Evolutionary conservation across 2,329 filamentous ascomycete species (phyloP).

Genomic region (Pezicula carpinea): DNA sequence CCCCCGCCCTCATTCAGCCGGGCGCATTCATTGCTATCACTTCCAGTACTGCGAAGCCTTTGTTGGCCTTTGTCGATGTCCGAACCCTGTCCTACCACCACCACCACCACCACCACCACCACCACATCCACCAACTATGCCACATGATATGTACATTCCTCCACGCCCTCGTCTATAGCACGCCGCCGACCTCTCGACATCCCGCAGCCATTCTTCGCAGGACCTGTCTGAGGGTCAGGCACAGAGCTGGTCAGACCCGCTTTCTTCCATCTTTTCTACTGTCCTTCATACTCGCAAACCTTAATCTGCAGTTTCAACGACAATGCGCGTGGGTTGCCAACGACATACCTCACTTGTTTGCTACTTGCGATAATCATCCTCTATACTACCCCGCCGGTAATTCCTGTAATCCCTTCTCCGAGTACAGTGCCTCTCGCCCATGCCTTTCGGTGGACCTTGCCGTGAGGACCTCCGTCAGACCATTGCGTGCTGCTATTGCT

Average conservation of each 20-base stretch:
- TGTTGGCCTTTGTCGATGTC: background rate
- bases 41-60: no score
- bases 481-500: no score
- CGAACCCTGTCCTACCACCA: background rate
- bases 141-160: slow-evolving; percentile 19
- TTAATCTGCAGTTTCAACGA: background rate
- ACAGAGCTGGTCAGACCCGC: background rate
- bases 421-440: no score
- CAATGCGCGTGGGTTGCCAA: background rate
- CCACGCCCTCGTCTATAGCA: slow-evolving; percentile 6
- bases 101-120: background rate
- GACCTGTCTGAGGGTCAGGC: slow-evolving; percentile 7
- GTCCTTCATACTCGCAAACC: background rate
- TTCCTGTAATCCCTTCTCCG: no score
- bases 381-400: no score
- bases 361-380: no score
- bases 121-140: background rate
- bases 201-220: background rate
- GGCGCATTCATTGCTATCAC: no score
- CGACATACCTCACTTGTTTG: background rate
- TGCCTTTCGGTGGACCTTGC: no score
- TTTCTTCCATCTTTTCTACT: background rate
- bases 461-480: no score
- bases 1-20: background rate
- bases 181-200: background rate